A percentile compares a stretch with the other conserved stretches of the same genome.
These are phyloP conservation scores for Hondaea fermentalgiana DNA, from an alignment of 108 stramenopile species.

Conservation along the genomic window DNA sequence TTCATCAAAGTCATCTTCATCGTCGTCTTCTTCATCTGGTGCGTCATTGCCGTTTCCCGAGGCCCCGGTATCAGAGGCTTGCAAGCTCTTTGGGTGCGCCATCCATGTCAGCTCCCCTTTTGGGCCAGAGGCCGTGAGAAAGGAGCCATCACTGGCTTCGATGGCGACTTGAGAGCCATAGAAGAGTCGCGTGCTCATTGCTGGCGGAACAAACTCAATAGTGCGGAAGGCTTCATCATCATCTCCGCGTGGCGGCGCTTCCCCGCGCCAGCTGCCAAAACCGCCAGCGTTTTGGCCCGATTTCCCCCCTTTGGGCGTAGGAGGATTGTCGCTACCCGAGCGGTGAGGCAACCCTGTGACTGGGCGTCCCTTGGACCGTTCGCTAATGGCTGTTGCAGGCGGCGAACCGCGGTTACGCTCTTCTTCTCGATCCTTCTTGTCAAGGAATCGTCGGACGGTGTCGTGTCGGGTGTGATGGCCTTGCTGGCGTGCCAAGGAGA, in stretches of 20 bases:
- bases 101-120: neutral
- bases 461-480: neutral
- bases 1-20: neutral
- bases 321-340: too few species aligned
- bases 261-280: too few species aligned
- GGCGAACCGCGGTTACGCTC: neutral
- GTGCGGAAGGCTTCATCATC: neutral
- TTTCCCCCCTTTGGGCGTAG: too few species aligned
- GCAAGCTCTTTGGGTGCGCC: neutral
- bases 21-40: neutral
- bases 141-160: neutral
- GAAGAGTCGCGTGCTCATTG: neutral
- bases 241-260: neutral
- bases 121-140: neutral
- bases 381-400: neutral
- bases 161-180: conserved; percentile 12
- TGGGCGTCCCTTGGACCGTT: neutral
- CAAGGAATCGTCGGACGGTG: neutral
- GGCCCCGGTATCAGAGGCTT: neutral
- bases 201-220: neutral
- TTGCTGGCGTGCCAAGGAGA: neutral
- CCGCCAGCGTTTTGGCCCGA: too few species aligned
- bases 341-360: too few species aligned
- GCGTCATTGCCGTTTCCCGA: neutral
- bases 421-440: neutral